phyloP scores from a whole-genome alignment of 2,329 filamentous ascomycete species.

The Penicillium sp. region DNA sequence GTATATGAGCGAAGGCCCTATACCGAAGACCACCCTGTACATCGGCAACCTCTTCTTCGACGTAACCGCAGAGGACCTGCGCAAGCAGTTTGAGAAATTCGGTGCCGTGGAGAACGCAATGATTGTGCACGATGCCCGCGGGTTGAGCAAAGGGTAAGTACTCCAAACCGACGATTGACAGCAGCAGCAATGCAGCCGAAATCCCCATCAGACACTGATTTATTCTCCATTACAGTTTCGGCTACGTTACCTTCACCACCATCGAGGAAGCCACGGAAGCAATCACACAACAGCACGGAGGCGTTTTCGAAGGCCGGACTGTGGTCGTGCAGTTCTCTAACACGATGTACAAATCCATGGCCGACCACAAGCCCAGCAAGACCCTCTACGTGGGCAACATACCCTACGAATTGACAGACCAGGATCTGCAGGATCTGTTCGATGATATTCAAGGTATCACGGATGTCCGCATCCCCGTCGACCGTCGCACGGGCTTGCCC shows the following conservation, averaged over 20 bases:
- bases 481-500: conserved; percentile 75
- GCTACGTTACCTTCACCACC: conserved; percentile 61
- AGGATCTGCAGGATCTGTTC: conserved; percentile 78
- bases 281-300: conserved; percentile 58
- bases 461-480: conserved; percentile 79
- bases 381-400: conserved; percentile 84
- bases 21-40: conserved; percentile 56
- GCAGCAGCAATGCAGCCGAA: not conserved
- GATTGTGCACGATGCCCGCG: conserved; percentile 61
- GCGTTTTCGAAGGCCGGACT: conserved; percentile 63
- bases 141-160: conserved; percentile 67
- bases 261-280: conserved; percentile 56
- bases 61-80: conserved; percentile 60
- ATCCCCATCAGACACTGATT: not conserved
- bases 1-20: conserved; percentile 6
- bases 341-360: conserved; percentile 15
- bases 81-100: conserved; percentile 60
- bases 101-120: conserved; percentile 54
- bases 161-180: not conserved
- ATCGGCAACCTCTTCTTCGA: conserved; percentile 71
- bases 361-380: conserved; percentile 50
- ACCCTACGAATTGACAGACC: conserved; percentile 80
- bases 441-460: conserved; percentile 65
- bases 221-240: conserved; percentile 54
- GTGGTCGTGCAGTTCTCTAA: conserved; percentile 62